Evolutionary conservation across 116 monocot genomes (phyloP).

Genomic region (Cymodocea nodosa): DNA sequence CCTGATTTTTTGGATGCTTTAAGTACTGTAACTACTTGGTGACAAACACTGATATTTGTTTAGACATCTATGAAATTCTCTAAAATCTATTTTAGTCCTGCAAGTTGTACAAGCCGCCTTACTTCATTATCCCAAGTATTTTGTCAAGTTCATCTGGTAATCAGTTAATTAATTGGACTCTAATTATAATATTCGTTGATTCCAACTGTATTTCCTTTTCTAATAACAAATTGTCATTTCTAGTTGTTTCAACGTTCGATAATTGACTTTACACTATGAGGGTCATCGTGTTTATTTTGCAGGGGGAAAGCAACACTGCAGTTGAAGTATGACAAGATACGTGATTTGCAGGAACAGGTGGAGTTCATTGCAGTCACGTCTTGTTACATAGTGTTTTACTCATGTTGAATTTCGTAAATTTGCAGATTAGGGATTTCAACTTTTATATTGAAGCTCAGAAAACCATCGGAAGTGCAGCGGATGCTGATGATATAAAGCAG

Average conservation of each 20-base stretch:
- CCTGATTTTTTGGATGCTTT: too few relatives aligned
- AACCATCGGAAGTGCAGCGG: slow-evolving; percentile 28
- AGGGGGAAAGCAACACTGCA: slow-evolving; percentile 36
- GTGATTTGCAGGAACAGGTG: slow-evolving; percentile 77
- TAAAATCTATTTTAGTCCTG: too few relatives aligned
- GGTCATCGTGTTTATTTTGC: background rate
- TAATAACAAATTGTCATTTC: too few relatives aligned
- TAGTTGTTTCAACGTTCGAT: background rate
- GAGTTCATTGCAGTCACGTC: background rate
- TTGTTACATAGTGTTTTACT: background rate
- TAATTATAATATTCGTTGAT: too few relatives aligned
- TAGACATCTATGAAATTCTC: too few relatives aligned
- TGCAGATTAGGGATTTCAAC: slow-evolving; percentile 70
- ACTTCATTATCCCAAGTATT: too few relatives aligned
- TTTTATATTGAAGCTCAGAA: slow-evolving; percentile 68
- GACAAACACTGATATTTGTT: too few relatives aligned
- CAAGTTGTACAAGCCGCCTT: too few relatives aligned
- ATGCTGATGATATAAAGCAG: slow-evolving; percentile 41
- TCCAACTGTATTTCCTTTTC: too few relatives aligned
- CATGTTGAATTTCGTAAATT: background rate
- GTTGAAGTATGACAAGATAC: slow-evolving; percentile 56
- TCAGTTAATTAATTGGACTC: too few relatives aligned
- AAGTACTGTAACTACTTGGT: too few relatives aligned
- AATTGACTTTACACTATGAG: background rate
- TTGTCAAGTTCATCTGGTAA: too few relatives aligned